Evolutionary conservation across 805 yeast species (phyloP).

Genomic region (Nakazawaea wickerhamii): DNA sequence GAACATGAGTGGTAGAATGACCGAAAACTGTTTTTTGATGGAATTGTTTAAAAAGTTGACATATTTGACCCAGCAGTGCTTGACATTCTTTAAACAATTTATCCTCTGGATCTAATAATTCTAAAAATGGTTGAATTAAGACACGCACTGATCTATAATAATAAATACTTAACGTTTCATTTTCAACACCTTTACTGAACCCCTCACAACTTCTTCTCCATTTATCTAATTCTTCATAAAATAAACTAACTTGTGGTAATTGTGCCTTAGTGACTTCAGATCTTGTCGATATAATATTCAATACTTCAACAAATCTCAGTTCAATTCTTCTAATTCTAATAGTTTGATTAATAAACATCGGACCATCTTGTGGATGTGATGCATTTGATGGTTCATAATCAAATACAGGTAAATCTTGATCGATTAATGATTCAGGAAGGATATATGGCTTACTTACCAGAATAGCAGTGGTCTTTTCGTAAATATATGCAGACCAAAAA

Average conservation of each 20-base stretch:
- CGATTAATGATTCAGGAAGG: constrained; percentile 46
- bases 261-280: constrained; percentile 30
- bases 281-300: constrained; percentile 33
- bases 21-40: constrained; percentile 59
- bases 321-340: constrained; percentile 54
- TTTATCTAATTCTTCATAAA: constrained; percentile 46
- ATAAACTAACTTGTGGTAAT: constrained; percentile 45
- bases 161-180: constrained; percentile 52
- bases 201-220: constrained; percentile 54
- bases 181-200: constrained; percentile 44
- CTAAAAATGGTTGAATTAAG: constrained; percentile 60
- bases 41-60: constrained; percentile 57
- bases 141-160: constrained; percentile 57
- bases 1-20: constrained; percentile 61
- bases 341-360: constrained; percentile 51
- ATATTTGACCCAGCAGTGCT: constrained; percentile 67
- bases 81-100: constrained; percentile 60
- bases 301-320: constrained; percentile 49
- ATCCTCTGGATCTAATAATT: constrained; percentile 55
- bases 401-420: constrained; percentile 43
- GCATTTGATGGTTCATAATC: constrained; percentile 37
- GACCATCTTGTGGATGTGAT: constrained; percentile 27
- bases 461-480: constrained; percentile 56
- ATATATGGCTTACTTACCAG: constrained; percentile 56
- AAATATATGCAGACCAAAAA: constrained; percentile 61